Evolutionary conservation across 768 basidiomycete species (phyloP).

Genomic region (Obba rivulosa): DNA sequence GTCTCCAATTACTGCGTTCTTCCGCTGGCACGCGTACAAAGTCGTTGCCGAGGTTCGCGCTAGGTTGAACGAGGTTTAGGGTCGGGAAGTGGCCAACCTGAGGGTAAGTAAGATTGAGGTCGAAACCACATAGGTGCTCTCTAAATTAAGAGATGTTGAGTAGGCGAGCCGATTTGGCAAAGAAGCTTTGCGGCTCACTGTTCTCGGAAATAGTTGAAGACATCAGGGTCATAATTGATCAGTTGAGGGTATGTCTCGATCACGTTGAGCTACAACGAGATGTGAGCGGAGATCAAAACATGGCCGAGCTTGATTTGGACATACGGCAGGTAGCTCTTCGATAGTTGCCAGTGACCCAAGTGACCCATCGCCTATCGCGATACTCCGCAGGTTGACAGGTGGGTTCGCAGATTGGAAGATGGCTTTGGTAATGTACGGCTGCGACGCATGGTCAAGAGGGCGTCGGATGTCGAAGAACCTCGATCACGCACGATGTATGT

Average conservation of each 20-base stretch:
- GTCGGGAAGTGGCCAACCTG: slow-evolving; percentile 49
- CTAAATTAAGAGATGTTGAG: slow-evolving; percentile 28
- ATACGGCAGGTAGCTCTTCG: slow-evolving; percentile 14
- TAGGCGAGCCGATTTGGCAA: not conserved
- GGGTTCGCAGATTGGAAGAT: slow-evolving; percentile 57
- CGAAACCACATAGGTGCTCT: slow-evolving; percentile 55
- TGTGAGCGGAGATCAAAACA: slow-evolving; percentile 13
- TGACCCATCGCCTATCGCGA: slow-evolving; percentile 67
- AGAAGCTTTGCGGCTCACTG: slow-evolving; percentile 40
- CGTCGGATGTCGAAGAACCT: slow-evolving; percentile 48
- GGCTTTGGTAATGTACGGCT: slow-evolving; percentile 65
- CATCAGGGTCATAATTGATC: slow-evolving; percentile 61
- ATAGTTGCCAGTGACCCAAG: slow-evolving; percentile 26
- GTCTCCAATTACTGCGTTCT: not conserved
- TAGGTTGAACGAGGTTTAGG: slow-evolving; percentile 10
- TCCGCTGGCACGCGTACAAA: not conserved
- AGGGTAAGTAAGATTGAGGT: slow-evolving; percentile 65
- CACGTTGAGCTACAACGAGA: slow-evolving; percentile 39
- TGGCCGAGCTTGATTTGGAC: slow-evolving; percentile 32
- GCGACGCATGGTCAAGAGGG: slow-evolving; percentile 50
- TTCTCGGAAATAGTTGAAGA: slow-evolving; percentile 61
- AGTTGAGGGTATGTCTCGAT: slow-evolving; percentile 70
- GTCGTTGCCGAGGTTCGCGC: slow-evolving; percentile 1
- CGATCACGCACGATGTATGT: slow-evolving; percentile 54
- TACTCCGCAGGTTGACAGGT: slow-evolving; percentile 60